Percentiles rank a stretch among this genome's conserved stretches.
Evolutionary conservation across 371 early-diverging fungal genomes (phyloP).

Genomic region (Mucor circinelloides): DNA sequence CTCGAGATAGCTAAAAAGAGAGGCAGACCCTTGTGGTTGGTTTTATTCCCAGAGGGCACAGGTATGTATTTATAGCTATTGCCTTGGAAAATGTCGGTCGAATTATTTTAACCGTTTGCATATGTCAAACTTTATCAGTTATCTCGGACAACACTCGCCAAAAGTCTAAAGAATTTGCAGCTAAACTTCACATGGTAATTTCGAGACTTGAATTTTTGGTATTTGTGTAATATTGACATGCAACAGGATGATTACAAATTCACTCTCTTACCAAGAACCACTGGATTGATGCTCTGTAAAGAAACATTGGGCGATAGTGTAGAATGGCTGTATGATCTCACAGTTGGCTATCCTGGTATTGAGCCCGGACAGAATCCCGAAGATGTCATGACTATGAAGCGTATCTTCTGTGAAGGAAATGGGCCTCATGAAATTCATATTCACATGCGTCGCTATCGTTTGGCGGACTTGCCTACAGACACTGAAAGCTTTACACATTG

Average conservation of each 20-base stretch:
- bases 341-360: constrained; percentile 86
- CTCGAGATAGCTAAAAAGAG: constrained; percentile 35
- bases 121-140: constrained; percentile 25
- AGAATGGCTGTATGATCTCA: constrained; percentile 80
- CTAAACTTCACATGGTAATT: constrained; percentile 55
- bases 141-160: constrained; percentile 56
- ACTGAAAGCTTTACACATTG: constrained; percentile 69
- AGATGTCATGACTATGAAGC: constrained; percentile 70
- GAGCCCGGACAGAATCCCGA: constrained; percentile 74
- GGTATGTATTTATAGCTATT: constrained; percentile 31
- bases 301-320: constrained; percentile 63
- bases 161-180: constrained; percentile 52
- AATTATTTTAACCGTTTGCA: not conserved
- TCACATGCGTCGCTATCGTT: constrained; percentile 70
- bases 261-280: constrained; percentile 77
- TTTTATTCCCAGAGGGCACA: constrained; percentile 94
- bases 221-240: not conserved
- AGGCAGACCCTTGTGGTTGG: constrained; percentile 76
- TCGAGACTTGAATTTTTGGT: not conserved
- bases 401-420: constrained; percentile 66
- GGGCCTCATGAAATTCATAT: constrained; percentile 79
- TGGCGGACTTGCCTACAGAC: constrained; percentile 65
- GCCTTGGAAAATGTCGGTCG: not conserved
- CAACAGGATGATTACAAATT: constrained; percentile 54
- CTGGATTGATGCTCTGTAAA: constrained; percentile 72